These are phyloP conservation scores for Salix purpurea DNA, from an alignment of 345 rosid genomes.

Conservation along the genomic window DNA sequence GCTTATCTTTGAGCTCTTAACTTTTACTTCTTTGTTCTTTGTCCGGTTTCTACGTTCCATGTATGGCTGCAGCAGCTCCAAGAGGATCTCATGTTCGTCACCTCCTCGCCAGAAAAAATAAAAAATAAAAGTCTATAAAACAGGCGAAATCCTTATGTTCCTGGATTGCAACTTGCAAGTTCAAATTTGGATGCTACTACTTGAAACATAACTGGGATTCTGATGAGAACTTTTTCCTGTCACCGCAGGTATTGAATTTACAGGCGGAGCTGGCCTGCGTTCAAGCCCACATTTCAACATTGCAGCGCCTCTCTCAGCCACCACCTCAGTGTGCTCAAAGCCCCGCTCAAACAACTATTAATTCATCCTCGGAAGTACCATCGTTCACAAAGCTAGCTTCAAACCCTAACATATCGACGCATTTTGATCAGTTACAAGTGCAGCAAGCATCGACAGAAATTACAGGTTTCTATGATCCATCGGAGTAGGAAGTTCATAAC, in stretches of 20 bases:
- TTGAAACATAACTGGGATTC: not conserved
- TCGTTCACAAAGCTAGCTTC: conserved; percentile 21
- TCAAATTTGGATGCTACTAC: not conserved
- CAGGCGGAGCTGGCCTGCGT: conserved; percentile 72
- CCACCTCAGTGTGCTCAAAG: conserved; percentile 10
- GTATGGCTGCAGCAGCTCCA: not conserved
- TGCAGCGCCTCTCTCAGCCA: conserved; percentile 37
- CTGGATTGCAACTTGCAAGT: not conserved
- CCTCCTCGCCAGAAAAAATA: not conserved
- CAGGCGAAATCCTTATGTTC: too few relatives aligned
- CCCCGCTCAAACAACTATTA: conserved; percentile 11
- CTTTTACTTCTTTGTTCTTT: not conserved
- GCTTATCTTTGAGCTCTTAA: not conserved
- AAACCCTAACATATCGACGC: conserved; percentile 24
- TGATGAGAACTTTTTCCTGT: not conserved
- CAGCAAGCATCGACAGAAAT: conserved; percentile 9
- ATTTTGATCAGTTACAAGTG: conserved; percentile 21
- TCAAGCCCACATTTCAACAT: conserved; percentile 55
- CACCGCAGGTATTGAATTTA: conserved; percentile 56
- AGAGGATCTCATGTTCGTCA: not conserved
- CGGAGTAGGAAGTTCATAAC: conserved; percentile 22
- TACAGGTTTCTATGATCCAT: conserved; percentile 1
- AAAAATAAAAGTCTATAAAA: not conserved
- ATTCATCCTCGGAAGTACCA: conserved; percentile 16
- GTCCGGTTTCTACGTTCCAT: not conserved